Evolutionary conservation across 108 stramenopile species (phyloP), one percentile per base, ranked within the genome.

Genomic region (Pseudonitzschia multistriata): DNA sequence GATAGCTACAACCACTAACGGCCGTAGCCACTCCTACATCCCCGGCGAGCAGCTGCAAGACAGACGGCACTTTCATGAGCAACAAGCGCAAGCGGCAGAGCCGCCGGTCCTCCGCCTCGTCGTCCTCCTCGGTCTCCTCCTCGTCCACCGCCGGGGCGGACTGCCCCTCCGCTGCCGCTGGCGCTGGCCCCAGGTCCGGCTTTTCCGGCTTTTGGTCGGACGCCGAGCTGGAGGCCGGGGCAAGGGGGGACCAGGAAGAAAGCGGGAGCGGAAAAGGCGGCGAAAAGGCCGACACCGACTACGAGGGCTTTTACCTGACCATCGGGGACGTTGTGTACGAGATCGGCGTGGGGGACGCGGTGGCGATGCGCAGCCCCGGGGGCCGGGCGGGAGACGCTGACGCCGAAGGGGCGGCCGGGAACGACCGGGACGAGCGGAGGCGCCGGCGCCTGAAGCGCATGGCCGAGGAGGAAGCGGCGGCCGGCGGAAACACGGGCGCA

Each of bases 301-400:
- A 74, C 42, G 57, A 66, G 65, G 61, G 66, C 17, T 67, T 62
- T 31, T 49, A 50, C 25, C 31, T 74, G 19, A 67, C 73, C 8
- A 49, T 72, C 31, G 73, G 66, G 35, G 80, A 77, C 28, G 53
- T 42, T 47, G 35, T 15, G 45, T 68, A 37, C 69, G 65, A 63
- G 22, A 71, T 89, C 31, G 65, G 77, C 37, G 55, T 71, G 27
- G 88, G 88, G 49, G 85, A 87, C 75, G 68, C 42, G 31, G 78
- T 85, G 25, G 67, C 81, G 34, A 50, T 89, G 56, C 74, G 79
- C 47, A 76, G 76, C 27, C 75, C 72, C 27, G 59, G 33, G 47
- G 11, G 47, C 24, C 39, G 34, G 13, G 67, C 49, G 33, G 33
- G 29, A 53, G 56, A 45, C 10, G 50, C 24, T 17, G 27, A 70